phyloP scores from a whole-genome alignment of 1,139 yeast species.

The Geotrichum citri-aurantii region DNA sequence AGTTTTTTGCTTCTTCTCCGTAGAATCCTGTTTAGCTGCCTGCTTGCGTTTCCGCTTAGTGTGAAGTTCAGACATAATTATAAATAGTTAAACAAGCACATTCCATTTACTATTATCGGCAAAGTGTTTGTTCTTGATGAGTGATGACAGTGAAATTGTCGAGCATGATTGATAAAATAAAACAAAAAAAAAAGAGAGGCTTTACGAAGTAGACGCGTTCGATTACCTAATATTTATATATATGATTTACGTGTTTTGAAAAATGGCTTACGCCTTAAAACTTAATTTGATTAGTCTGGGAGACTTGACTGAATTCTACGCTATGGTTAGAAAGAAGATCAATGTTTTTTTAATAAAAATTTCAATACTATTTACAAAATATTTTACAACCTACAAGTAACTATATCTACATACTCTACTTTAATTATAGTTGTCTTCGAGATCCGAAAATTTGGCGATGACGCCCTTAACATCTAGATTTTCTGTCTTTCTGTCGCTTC shows the following conservation, averaged over 20 bases:
- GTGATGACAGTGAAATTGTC: neutral
- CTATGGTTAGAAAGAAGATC: neutral
- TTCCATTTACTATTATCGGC: neutral
- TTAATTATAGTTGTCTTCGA: slow-evolving; percentile 27
- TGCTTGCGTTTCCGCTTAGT: neutral
- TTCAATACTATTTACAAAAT: slow-evolving; percentile 4
- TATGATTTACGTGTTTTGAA: neutral
- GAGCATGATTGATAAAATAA: neutral
- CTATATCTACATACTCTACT: neutral
- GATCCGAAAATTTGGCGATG: slow-evolving; percentile 24
- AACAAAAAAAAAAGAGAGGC: neutral
- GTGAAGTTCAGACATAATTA: neutral
- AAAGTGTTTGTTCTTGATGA: neutral
- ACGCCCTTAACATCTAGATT: slow-evolving; percentile 29
- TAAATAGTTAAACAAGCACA: neutral
- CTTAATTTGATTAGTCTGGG: no score
- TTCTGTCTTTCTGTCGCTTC: slow-evolving; percentile 47
- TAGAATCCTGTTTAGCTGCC: neutral
- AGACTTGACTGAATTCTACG: no score
- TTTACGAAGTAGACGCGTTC: neutral
- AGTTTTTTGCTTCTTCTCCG: neutral
- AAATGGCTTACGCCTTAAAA: neutral
- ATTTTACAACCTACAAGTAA: neutral
- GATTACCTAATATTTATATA: slow-evolving; percentile 7
- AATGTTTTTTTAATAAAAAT: neutral